phyloP scores from a whole-genome alignment of 2,329 filamentous ascomycete species.

The Paramyrothecium roridum region DNA sequence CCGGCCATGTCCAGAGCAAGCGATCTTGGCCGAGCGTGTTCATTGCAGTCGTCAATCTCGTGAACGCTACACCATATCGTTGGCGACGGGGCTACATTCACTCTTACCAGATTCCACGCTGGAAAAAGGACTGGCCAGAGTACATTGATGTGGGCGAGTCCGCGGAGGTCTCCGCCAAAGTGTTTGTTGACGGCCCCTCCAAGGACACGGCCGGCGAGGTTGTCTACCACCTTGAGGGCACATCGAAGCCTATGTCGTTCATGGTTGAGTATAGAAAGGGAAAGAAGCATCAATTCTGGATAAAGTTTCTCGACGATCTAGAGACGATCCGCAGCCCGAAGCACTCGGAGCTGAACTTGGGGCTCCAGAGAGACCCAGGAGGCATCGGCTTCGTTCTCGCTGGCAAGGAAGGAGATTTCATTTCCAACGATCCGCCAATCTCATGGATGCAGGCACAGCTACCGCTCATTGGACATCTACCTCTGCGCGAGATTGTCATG shows the following conservation, averaged over 20 bases:
- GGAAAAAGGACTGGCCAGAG: conserved; percentile 18
- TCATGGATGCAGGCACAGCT: conserved; percentile 27
- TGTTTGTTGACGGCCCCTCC: background rate
- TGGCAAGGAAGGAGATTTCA: conserved; percentile 25
- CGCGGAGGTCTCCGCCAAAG: conserved; percentile 4
- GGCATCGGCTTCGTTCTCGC: conserved; percentile 23
- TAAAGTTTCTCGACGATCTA: conserved; percentile 18
- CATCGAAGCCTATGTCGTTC: conserved; percentile 19
- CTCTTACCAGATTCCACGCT: conserved; percentile 14
- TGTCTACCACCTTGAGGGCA: conserved; percentile 22
- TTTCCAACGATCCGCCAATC: conserved; percentile 16
- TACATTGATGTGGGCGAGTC: conserved; percentile 21
- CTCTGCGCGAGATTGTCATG: conserved; percentile 24
- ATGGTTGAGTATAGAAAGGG: conserved; percentile 16
- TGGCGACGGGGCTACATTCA: conserved; percentile 17
- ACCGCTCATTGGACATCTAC: conserved; percentile 17
- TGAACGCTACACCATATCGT: conserved; percentile 30
- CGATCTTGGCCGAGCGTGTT: background rate
- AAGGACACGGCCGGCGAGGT: conserved; percentile 22
- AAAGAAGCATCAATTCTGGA: conserved; percentile 4
- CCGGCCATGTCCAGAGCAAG: too few relatives aligned
- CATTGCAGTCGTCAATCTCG: conserved; percentile 13
- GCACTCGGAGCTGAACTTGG: conserved; percentile 10
- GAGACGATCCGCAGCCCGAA: conserved; percentile 13
- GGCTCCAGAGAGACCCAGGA: conserved; percentile 8